Evolutionary conservation across 805 yeast genomes (phyloP).

Genomic region (Candida vartiovaarae): DNA sequence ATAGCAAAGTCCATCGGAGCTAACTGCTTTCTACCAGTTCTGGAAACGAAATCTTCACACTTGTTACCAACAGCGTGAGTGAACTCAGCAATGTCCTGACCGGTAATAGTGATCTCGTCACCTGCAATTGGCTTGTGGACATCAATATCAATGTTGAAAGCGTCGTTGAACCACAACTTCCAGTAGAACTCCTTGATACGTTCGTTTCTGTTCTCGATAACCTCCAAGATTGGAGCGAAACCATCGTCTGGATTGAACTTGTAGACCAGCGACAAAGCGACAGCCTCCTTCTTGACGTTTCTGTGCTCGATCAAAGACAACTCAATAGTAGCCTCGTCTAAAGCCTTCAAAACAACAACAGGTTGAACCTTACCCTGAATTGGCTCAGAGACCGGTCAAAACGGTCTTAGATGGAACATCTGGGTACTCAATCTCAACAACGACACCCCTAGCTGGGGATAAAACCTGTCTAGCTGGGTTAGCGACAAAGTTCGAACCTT

Average conservation of each 20-base stretch:
- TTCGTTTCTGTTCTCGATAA: conserved; percentile 82
- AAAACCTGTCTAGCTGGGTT: conserved; percentile 80
- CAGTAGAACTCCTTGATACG: conserved; percentile 96
- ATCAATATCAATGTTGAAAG: conserved; percentile 57
- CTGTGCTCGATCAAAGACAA: conserved; percentile 81
- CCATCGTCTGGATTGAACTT: conserved; percentile 79
- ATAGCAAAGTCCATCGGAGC: conserved; percentile 99
- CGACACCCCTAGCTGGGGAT: conserved; percentile 61
- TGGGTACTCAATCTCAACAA: conserved; percentile 53
- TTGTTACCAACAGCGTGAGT: conserved; percentile 96
- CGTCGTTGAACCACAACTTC: conserved; percentile 86
- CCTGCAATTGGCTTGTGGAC: conserved; percentile 69
- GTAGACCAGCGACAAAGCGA: conserved; percentile 71
- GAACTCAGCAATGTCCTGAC: conserved; percentile 78
- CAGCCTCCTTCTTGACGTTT: conserved; percentile 70
- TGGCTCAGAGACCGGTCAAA: conserved; percentile 60
- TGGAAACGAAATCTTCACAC: conserved; percentile 89
- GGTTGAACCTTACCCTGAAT: conserved; percentile 64
- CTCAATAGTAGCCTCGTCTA: conserved; percentile 47
- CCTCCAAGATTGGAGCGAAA: conserved; percentile 91
- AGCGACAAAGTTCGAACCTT: conserved; percentile 69
- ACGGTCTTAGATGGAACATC: conserved; percentile 47
- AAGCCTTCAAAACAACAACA: conserved; percentile 56
- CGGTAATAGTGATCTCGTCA: conserved; percentile 57
- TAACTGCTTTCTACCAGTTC: conserved; percentile 73